Evolutionary conservation across 2,329 filamentous ascomycete species (phyloP), one percentile per base, ranked within the genome.

Genomic region (Trichoderma sp.): DNA sequence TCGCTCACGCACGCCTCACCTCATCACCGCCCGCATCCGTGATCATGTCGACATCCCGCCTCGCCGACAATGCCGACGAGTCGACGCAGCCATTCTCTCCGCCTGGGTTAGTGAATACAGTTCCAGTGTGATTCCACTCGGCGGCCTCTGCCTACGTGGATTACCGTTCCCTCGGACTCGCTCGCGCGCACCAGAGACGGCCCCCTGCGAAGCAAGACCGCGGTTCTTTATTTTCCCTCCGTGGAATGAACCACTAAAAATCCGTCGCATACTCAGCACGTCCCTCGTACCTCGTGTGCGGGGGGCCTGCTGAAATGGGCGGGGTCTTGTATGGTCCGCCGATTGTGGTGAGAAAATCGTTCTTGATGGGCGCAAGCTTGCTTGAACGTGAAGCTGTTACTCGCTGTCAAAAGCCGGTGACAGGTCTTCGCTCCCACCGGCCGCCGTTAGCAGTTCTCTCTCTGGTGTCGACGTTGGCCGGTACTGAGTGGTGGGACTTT

Each of bases 401-500:
- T 52, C 50, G 50, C 28, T 52, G 30, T 21, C 15, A 34, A 19
- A 34, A 19, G 50, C 50, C 28, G 50, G 50, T 52, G 50, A 52
- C 50, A 34, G 14, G 21, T 12, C n/a, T 30, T 52, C 50, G 50
- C 50, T 52, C 50, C 28, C 28, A 52, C 30, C 50, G 34, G 51
- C 39, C 21, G n/a, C 51, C 39, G 39, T 55, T 55, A 55, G 51
- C 51, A 55, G 51, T 41, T 55, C 51, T 55, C 51, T 55, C 51
- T 55, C 30, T 55, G 51, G 34, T 41, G 15, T 21, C 51, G 39
- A 41, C 5, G 30, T 19, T 19, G 10, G 34, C 51, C 51, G 51
- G 51, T 55, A 19, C 34, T 39, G 51, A 55, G 51, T 21, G 51
- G 51, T 55, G 51, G 51, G 51, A 55, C 51, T 55, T 55, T 55